Conservation (phyloP, 2,329 filamentous ascomycete genomes). For the Scortechinia acanthostroma region DNA sequence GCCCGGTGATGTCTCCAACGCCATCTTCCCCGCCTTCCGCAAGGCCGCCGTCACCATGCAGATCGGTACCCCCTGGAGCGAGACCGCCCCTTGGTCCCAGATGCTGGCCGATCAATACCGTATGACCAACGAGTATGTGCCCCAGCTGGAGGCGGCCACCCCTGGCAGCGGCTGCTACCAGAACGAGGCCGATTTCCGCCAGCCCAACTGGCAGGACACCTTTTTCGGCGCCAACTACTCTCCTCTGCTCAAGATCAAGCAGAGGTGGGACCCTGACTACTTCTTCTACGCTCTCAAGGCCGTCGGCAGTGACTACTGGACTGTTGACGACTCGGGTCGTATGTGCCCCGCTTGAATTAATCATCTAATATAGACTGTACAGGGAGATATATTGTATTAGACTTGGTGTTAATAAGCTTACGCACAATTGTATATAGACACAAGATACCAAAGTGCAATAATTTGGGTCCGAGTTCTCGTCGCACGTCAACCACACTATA, state of each 20-base stretch:
- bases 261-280: slow-evolving; percentile 33
- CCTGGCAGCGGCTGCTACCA: slow-evolving; percentile 34
- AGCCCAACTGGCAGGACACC: slow-evolving; percentile 28
- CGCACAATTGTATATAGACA: too few species aligned
- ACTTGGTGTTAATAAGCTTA: too few species aligned
- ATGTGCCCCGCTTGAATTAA: slow-evolving; percentile 22
- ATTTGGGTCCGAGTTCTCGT: too few species aligned
- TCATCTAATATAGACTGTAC: too few species aligned
- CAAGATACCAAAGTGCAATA: too few species aligned
- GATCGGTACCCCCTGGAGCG: slow-evolving; percentile 22
- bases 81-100: slow-evolving; percentile 13
- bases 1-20: slow-evolving; percentile 14
- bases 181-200: slow-evolving; percentile 40
- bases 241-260: slow-evolving; percentile 33
- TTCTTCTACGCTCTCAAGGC: slow-evolving; percentile 37
- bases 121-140: slow-evolving; percentile 18
- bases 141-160: slow-evolving; percentile 23
- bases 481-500: too few species aligned
- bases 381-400: too few species aligned
- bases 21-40: slow-evolving; percentile 32
- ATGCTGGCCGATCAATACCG: slow-evolving; percentile 15
- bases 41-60: slow-evolving; percentile 19
- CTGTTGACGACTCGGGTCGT: slow-evolving; percentile 24
- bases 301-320: slow-evolving; percentile 44
- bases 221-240: slow-evolving; percentile 39